Conservation (phyloP, 495 filamentous ascomycete genomes). For the Aspergillus ostianus region DNA sequence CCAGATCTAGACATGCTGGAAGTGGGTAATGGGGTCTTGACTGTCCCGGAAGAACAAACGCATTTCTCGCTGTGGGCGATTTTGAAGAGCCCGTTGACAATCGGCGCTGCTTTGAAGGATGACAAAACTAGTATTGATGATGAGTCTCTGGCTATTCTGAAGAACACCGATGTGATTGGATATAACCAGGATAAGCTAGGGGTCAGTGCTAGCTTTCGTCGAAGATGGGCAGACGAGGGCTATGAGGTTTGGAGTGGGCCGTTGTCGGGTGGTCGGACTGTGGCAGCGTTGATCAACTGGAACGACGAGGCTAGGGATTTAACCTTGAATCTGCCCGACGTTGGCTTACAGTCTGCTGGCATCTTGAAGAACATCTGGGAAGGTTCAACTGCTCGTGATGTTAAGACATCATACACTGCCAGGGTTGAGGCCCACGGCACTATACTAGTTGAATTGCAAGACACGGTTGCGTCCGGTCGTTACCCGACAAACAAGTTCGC, state of each 20-base stretch:
- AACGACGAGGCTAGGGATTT: constrained; percentile 34
- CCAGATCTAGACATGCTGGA: constrained; percentile 59
- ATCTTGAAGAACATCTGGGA: constrained; percentile 46
- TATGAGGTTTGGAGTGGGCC: constrained; percentile 52
- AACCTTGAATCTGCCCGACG: constrained; percentile 37
- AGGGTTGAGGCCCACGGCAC: constrained; percentile 42
- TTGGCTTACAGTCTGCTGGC: constrained; percentile 40
- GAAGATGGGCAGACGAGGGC: constrained; percentile 40
- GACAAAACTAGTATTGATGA: constrained; percentile 26
- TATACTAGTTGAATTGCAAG: constrained; percentile 39
- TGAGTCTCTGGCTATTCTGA: constrained; percentile 38
- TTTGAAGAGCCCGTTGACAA: constrained; percentile 53
- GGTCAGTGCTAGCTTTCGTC: constrained; percentile 35
- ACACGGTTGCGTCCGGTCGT: constrained; percentile 28
- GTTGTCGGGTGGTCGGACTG: constrained; percentile 36
- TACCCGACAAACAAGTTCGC: constrained; percentile 25
- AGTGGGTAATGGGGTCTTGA: constrained; percentile 40
- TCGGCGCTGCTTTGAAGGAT: constrained; percentile 48
- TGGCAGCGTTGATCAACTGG: constrained; percentile 49
- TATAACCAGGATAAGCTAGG: constrained; percentile 56
- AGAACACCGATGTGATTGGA: constrained; percentile 49
- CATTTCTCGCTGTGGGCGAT: constrained; percentile 61
- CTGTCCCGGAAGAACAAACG: constrained; percentile 41
- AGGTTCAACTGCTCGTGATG: constrained; percentile 20
- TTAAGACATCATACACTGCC: constrained; percentile 39